phyloP scores from a whole-genome alignment of 306 rosid genomes.

The Cicer cuneatum region DNA sequence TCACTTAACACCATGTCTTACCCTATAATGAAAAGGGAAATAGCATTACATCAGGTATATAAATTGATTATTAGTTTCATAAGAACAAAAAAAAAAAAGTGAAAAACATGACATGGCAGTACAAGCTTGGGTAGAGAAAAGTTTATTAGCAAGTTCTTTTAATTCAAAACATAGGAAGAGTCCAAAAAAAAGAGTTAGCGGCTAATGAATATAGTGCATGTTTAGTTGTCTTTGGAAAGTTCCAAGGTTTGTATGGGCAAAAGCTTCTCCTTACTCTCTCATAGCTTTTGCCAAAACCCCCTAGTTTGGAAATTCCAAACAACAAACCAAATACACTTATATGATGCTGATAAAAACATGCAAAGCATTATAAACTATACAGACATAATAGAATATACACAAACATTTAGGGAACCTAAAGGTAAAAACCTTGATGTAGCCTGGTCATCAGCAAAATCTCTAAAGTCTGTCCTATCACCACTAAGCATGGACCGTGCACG shows the following conservation, averaged over 20 bases:
- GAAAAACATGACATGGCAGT: conserved; percentile 22
- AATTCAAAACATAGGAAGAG: conserved; percentile 17
- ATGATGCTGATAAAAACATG: not conserved
- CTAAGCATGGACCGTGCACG: conserved; percentile 95
- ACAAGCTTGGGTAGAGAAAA: conserved; percentile 16
- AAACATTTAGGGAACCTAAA: conserved; percentile 43
- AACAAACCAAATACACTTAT: not conserved
- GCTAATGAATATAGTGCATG: conserved; percentile 4
- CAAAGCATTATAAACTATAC: conserved; percentile 16
- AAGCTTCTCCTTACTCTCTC: not conserved
- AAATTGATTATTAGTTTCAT: conserved; percentile 15
- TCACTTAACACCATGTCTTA: not conserved
- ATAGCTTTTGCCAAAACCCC: conserved; percentile 3
- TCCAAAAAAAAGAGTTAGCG: not conserved
- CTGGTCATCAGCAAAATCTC: conserved; percentile 85
- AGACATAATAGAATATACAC: conserved; percentile 15
- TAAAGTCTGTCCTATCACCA: conserved; percentile 83
- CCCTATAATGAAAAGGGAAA: conserved; percentile 28
- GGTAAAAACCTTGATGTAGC: conserved; percentile 82
- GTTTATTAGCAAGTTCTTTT: not conserved
- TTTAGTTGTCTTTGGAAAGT: not conserved
- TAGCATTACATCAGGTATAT: not conserved
- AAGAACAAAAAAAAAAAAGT: conserved; percentile 9
- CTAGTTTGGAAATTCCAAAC: not conserved
- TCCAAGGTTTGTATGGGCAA: not conserved